Evolutionary conservation across 768 basidiomycete genomes (phyloP).

Genomic region (Hebeloma cylindrosporum): DNA sequence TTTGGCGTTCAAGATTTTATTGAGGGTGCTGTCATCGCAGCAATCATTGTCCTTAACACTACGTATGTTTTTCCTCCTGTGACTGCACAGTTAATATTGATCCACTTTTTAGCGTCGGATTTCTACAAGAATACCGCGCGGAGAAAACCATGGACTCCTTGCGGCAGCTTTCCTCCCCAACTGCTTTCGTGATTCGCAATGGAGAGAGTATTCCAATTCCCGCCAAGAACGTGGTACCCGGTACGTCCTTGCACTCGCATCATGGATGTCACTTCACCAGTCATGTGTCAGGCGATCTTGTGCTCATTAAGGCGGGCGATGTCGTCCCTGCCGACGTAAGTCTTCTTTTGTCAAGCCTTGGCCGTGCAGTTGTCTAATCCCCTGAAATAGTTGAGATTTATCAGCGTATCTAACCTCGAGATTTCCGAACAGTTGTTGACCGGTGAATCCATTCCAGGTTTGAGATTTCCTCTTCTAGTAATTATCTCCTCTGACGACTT

Average conservation of each 20-base stretch:
- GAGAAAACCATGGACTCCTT: slow-evolving; percentile 54
- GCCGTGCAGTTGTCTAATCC: not conserved
- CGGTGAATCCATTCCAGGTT: slow-evolving; percentile 50
- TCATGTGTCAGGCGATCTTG: slow-evolving; percentile 32
- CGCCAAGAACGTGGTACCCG: slow-evolving; percentile 42
- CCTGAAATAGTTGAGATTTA: slow-evolving; percentile 35
- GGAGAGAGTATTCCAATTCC: slow-evolving; percentile 41
- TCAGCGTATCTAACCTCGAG: slow-evolving; percentile 47
- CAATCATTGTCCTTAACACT: slow-evolving; percentile 43
- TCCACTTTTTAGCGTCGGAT: slow-evolving; percentile 34
- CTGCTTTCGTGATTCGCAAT: slow-evolving; percentile 43
- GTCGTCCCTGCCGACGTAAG: slow-evolving; percentile 46
- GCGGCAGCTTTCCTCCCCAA: slow-evolving; percentile 46
- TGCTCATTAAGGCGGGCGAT: slow-evolving; percentile 41
- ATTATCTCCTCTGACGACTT: not conserved
- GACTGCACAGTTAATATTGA: not conserved
- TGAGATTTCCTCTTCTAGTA: not conserved
- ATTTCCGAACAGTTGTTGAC: slow-evolving; percentile 53
- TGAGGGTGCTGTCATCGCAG: slow-evolving; percentile 51
- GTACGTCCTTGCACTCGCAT: slow-evolving; percentile 16
- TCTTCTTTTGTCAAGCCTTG: not conserved
- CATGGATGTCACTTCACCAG: not conserved
- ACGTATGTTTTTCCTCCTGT: slow-evolving; percentile 23
- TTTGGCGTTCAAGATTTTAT: slow-evolving; percentile 57
- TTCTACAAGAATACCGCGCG: slow-evolving; percentile 47